Evolutionary conservation across 1,139 yeast species (phyloP).

Genomic region (Suhomyces chickasaworum): DNA sequence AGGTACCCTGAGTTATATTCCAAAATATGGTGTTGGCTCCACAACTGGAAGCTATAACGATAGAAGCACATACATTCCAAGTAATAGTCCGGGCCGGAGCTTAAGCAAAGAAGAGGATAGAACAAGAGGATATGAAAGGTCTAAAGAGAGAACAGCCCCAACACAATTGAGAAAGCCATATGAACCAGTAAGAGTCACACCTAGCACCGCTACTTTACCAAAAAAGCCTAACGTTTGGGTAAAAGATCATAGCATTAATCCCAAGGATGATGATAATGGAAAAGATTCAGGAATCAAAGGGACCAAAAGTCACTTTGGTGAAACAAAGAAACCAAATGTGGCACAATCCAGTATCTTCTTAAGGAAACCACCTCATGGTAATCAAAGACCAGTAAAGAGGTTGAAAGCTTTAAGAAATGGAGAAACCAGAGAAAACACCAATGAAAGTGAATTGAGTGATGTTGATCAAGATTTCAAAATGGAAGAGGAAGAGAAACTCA

Average conservation of each 20-base stretch:
- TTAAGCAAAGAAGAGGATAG: not conserved
- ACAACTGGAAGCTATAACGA: not conserved
- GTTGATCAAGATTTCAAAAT: slow-evolving; percentile 23
- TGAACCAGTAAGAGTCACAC: not conserved
- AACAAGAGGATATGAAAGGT: slow-evolving; percentile 1
- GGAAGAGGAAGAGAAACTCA: slow-evolving; percentile 20
- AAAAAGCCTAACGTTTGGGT: slow-evolving; percentile 4
- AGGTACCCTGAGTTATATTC: slow-evolving; percentile 8
- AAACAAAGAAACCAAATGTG: not conserved
- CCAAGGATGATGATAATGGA: not conserved
- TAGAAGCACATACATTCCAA: slow-evolving; percentile 9
- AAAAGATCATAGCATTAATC: not conserved
- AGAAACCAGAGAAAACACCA: slow-evolving; percentile 14
- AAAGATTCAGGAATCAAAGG: not conserved
- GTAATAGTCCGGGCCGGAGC: not conserved
- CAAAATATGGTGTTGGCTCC: slow-evolving; percentile 3
- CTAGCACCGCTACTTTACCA: not conserved
- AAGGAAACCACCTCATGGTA: slow-evolving; percentile 1
- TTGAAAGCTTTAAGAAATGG: slow-evolving; percentile 9
- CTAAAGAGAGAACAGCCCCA: slow-evolving; percentile 5
- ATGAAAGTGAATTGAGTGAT: slow-evolving; percentile 29
- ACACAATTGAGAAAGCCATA: slow-evolving; percentile 1
- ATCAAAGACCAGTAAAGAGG: slow-evolving; percentile 7
- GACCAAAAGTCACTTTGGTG: not conserved
- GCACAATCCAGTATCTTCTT: slow-evolving; percentile 9